A percentile compares a stretch with the other conserved stretches of the same genome.
These are phyloP conservation scores for Boletus rubescentipes DNA, from an alignment of 768 basidiomycete species.

Conservation along the genomic window DNA sequence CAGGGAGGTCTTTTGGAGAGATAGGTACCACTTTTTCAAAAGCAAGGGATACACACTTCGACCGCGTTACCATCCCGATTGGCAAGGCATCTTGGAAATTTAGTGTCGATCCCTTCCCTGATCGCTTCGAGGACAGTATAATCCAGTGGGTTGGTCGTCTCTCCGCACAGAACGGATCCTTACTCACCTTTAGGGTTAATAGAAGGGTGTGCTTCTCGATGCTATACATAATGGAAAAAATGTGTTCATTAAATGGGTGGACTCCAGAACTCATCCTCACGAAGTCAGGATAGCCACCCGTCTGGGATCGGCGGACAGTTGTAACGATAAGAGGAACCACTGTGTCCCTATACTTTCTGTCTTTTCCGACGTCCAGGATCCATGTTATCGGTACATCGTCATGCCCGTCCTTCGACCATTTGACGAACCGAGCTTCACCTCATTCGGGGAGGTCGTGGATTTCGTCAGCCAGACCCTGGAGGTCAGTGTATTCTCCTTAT, in stretches of 20 bases:
- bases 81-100: conserved; percentile 31
- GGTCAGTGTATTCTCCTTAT: not conserved
- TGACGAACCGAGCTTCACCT: conserved; percentile 24
- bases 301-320: not conserved
- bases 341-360: conserved; percentile 23
- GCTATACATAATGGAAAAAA: not conserved
- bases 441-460: conserved; percentile 27
- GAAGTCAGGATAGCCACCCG: conserved; percentile 5
- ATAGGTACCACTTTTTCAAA: conserved; percentile 16
- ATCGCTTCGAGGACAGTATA: not conserved
- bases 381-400: conserved; percentile 21
- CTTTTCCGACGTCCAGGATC: conserved; percentile 10
- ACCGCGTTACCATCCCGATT: conserved; percentile 26
- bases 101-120: not conserved
- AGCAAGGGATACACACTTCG: conserved; percentile 26
- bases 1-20: conserved; percentile 19
- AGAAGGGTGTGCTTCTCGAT: conserved; percentile 5
- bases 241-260: conserved; percentile 16
- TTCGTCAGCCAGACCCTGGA: conserved; percentile 29
- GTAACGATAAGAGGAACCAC: conserved; percentile 16
- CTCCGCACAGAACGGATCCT: too few relatives aligned
- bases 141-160: not conserved
- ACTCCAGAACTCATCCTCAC: not conserved
- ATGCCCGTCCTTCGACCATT: conserved; percentile 29
- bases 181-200: accelerated